Conservation (phyloP, 2,329 filamentous ascomycete species). For the Fusarium humuli region DNA sequence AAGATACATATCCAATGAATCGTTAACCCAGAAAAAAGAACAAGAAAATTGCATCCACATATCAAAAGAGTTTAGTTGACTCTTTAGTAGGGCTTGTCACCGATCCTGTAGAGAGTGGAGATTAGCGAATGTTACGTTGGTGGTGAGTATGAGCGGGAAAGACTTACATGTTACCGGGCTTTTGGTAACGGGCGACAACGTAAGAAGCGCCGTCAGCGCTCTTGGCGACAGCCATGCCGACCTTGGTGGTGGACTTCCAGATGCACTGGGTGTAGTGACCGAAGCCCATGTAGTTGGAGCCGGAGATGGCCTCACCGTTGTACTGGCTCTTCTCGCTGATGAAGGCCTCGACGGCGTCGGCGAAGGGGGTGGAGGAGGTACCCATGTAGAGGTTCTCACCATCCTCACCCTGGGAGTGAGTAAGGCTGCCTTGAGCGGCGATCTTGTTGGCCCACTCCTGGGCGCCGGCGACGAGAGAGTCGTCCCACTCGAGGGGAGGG, state of each 20-base stretch:
- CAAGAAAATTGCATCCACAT: constrained; percentile 4
- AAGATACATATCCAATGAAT: constrained; percentile 37
- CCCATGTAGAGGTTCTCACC: constrained; percentile 47
- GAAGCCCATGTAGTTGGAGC: constrained; percentile 39
- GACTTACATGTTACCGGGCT: constrained; percentile 45
- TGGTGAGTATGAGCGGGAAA: too few relatives aligned
- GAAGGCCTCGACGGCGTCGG: constrained; percentile 38
- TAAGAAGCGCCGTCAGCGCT: constrained; percentile 33
- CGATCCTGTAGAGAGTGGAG: constrained; percentile 27
- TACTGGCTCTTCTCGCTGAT: constrained; percentile 43
- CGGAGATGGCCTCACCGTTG: constrained; percentile 35
- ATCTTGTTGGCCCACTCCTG: constrained; percentile 43
- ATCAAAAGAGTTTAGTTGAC: background rate
- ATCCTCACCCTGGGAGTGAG: constrained; percentile 35
- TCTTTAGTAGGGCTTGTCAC: constrained; percentile 39
- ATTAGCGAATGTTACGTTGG: constrained; percentile 23
- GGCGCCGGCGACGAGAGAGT: constrained; percentile 37
- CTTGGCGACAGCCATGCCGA: constrained; percentile 41
- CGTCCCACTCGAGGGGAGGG: constrained; percentile 37
- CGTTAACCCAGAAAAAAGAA: constrained; percentile 14
- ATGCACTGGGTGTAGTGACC: constrained; percentile 46
- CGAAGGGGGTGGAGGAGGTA: constrained; percentile 23
- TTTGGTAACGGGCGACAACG: constrained; percentile 43
- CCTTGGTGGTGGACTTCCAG: constrained; percentile 44
- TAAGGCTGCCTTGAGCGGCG: constrained; percentile 31